A percentile compares a stretch with the other conserved stretches of the same genome.
These are phyloP conservation scores for Hygrophorus russula DNA, from an alignment of 768 basidiomycete genomes.

Conservation along the genomic window DNA sequence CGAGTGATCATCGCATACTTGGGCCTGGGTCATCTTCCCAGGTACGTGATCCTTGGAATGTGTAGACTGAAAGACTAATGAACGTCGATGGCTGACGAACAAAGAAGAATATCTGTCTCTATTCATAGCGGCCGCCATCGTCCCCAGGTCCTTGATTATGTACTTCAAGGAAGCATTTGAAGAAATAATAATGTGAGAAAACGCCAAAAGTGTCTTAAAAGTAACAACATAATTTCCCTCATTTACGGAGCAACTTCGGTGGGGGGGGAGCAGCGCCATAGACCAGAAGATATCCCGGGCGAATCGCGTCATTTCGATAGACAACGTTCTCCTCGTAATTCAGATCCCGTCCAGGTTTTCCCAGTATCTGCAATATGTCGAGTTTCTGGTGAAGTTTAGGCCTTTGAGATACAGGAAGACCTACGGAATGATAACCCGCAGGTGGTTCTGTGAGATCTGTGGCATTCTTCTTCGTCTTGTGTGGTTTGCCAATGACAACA, in stretches of 20 bases:
- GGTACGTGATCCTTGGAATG: slow-evolving; percentile 16
- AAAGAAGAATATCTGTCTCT: slow-evolving; percentile 44
- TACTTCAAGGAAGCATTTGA: slow-evolving; percentile 26
- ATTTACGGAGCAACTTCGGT: slow-evolving; percentile 17
- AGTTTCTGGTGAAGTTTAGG: slow-evolving; percentile 2
- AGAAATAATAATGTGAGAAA: slow-evolving; percentile 1
- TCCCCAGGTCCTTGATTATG: slow-evolving; percentile 49
- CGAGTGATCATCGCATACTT: slow-evolving; percentile 49
- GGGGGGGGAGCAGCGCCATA: slow-evolving; percentile 38
- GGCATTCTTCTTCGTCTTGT: slow-evolving; percentile 37
- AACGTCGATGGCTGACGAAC: slow-evolving; percentile 7
- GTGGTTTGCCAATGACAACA: slow-evolving; percentile 53
- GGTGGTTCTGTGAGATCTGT: slow-evolving; percentile 39
- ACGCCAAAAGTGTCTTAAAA: slow-evolving; percentile 34
- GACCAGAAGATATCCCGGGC: slow-evolving; percentile 55
- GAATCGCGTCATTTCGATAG: slow-evolving; percentile 54
- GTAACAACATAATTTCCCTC: slow-evolving; percentile 21
- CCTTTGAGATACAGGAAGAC: slow-evolving; percentile 5
- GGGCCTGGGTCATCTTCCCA: slow-evolving; percentile 19
- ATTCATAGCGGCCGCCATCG: slow-evolving; percentile 39
- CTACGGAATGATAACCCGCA: slow-evolving; percentile 48
- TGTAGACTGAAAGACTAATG: background rate
- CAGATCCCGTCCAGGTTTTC: slow-evolving; percentile 51
- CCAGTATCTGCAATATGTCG: slow-evolving; percentile 34
- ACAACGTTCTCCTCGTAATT: slow-evolving; percentile 66